A percentile compares a stretch with the other conserved stretches of the same genome.
Evolutionary conservation across 129 eudicot genomes (phyloP).

Genomic region (Solidago caesia): DNA sequence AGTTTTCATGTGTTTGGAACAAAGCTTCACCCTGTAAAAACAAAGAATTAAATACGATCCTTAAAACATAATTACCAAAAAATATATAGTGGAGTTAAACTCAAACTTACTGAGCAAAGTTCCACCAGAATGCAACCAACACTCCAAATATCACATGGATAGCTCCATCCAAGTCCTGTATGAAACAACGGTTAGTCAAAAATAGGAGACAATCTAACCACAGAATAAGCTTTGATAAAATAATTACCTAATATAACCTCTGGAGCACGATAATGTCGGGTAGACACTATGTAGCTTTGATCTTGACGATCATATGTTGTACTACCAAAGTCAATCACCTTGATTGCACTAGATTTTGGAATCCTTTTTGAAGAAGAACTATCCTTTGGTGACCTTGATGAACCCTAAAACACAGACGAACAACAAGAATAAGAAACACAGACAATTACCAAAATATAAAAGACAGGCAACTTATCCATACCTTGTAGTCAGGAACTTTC

Average conservation of each 20-base stretch:
- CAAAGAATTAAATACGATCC: neutral
- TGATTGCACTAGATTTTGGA: constrained; percentile 92
- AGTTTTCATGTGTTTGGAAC: constrained; percentile 89
- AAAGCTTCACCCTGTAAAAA: constrained; percentile 76
- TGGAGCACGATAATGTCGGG: constrained; percentile 94
- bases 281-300: constrained; percentile 82
- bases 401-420: constrained; percentile 36
- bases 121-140: constrained; percentile 92
- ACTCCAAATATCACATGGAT: constrained; percentile 95
- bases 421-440: neutral
- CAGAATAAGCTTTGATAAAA: neutral
- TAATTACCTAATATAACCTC: constrained; percentile 81
- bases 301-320: constrained; percentile 66
- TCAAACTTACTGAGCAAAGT: constrained; percentile 73
- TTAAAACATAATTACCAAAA: neutral
- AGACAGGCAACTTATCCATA: constrained; percentile 1
- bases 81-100: neutral
- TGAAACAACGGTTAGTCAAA: neutral
- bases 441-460: neutral
- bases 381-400: constrained; percentile 70
- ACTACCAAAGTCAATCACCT: constrained; percentile 95
- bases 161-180: constrained; percentile 90
- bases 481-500: constrained; percentile 88
- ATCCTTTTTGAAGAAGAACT: constrained; percentile 59
- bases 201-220: neutral